Base-by-base conservation (phyloP, 805 yeast genomes). In the Metschnikowia drakensbergensis region DNA sequence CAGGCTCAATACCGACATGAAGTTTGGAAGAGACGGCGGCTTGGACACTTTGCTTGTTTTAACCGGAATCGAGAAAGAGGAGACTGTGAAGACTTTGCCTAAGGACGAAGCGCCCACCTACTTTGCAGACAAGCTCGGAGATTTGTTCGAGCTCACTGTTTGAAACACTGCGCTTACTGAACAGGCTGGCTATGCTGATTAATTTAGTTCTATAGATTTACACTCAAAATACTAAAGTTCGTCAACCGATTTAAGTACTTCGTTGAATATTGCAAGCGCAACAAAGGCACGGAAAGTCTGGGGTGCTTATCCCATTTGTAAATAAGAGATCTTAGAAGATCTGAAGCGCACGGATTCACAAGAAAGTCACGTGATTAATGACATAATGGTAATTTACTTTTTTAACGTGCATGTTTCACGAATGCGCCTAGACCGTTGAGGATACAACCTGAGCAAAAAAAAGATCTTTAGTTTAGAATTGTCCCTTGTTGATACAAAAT, bases 1-100 rank as follows among this genome's bases (percentile, higher is more conserved):
- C 64, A 77, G 99, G 55, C 74, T 94, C 50, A 92, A 94, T 65
- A 94, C 99, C 0, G 99, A 94, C 61, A 92, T 94, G 83, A 80
- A 79, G 61, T 94, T 94, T 66, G 99, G 98, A 38, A 75, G 80
- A 48, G 84, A 83, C 50, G 96, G 96, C 46, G 94, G 94, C 1
- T 75, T 94, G 38, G 90, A 84, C 47, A 91, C 98, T 1, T 67
- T 94, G 49, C 72, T 94, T 57, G 99, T 94, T 3, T 76, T 94
- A 47, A 86, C 95, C 1, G 99, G 99, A 38, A 90, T 94, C 52
- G 97, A 91, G 62, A 82, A 83, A 1, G 91, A 86, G 56, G 81
- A 76, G 37, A 73, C 75, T 25, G 84, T 87, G 2, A 55, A 71
- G 47, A 70, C 66, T 8, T 63, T 65, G 27, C 64, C 64, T 3